These are phyloP conservation scores for Aspergillus sp. DNA, from an alignment of 2,329 filamentous ascomycete genomes.

Conservation along the genomic window DNA sequence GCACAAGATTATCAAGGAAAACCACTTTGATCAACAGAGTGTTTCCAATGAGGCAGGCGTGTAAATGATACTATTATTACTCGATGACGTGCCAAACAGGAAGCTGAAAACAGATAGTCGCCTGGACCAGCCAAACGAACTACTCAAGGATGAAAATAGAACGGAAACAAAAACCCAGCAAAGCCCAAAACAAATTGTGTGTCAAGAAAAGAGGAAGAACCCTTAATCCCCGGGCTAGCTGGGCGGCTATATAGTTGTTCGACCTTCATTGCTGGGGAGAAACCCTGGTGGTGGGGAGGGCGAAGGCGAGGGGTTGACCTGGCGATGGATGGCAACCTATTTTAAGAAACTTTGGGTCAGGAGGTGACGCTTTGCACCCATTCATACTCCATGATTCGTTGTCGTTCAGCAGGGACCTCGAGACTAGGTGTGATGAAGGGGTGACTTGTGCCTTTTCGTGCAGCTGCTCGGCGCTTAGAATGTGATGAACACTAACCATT, in stretches of 20 bases:
- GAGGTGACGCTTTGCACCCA: neutral
- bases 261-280: neutral
- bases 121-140: conserved; percentile 50
- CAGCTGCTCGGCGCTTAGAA: conserved; percentile 24
- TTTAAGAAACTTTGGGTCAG: neutral
- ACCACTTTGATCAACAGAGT: conserved; percentile 42
- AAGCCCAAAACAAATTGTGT: conserved; percentile 38
- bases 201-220: conserved; percentile 23
- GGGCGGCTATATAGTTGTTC: conserved; percentile 39
- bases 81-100: conserved; percentile 3
- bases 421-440: conserved; percentile 18
- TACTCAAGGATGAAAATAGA: conserved; percentile 37
- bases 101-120: conserved; percentile 22
- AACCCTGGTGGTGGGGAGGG: neutral
- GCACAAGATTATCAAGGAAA: conserved; percentile 5
- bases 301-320: conserved; percentile 1
- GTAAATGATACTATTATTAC: conserved; percentile 31
- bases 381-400: conserved; percentile 10
- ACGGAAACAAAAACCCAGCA: conserved; percentile 29
- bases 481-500: conserved; percentile 12
- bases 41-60: conserved; percentile 23
- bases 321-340: neutral
- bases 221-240: conserved; percentile 16
- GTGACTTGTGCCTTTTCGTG: conserved; percentile 17
- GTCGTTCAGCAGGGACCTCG: neutral